These are phyloP conservation scores for Margaritispora aquatica DNA, from an alignment of 495 filamentous ascomycete species.

Conservation along the genomic window DNA sequence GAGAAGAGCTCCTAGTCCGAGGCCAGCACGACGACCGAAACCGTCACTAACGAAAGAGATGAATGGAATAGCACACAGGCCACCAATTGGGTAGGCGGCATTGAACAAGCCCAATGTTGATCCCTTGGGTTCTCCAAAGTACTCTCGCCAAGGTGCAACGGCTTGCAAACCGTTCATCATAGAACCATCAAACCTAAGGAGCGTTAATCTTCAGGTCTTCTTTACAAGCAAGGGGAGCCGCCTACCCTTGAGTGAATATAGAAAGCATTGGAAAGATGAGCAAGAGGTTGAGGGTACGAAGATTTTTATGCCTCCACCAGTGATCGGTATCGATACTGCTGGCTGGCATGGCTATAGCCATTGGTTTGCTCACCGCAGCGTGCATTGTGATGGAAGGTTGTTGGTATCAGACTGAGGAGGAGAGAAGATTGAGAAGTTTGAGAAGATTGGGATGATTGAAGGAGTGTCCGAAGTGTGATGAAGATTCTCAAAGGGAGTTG, in stretches of 20 bases:
- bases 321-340: conserved; percentile 5
- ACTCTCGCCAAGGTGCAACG: conserved; percentile 37
- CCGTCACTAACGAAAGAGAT: conserved; percentile 33
- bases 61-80: conserved; percentile 43
- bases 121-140: conserved; percentile 33
- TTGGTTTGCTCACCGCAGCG: background rate
- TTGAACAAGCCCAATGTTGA: conserved; percentile 44
- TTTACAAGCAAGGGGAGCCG: too few relatives aligned
- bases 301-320: conserved; percentile 18
- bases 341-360: background rate
- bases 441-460: too few relatives aligned
- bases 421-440: too few relatives aligned
- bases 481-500: too few relatives aligned
- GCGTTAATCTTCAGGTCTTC: too few relatives aligned
- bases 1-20: conserved; percentile 42
- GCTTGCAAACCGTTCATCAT: conserved; percentile 47
- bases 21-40: conserved; percentile 40
- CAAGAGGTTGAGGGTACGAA: conserved; percentile 10
- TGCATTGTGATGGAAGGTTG: background rate
- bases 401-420: too few relatives aligned
- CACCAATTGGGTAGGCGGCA: conserved; percentile 46
- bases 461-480: too few relatives aligned
- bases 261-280: conserved; percentile 7
- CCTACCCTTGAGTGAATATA: conserved; percentile 13
- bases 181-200: conserved; percentile 36